These are phyloP conservation scores for Hypholoma fasciculare DNA, from an alignment of 768 basidiomycete species.

Conservation along the genomic window DNA sequence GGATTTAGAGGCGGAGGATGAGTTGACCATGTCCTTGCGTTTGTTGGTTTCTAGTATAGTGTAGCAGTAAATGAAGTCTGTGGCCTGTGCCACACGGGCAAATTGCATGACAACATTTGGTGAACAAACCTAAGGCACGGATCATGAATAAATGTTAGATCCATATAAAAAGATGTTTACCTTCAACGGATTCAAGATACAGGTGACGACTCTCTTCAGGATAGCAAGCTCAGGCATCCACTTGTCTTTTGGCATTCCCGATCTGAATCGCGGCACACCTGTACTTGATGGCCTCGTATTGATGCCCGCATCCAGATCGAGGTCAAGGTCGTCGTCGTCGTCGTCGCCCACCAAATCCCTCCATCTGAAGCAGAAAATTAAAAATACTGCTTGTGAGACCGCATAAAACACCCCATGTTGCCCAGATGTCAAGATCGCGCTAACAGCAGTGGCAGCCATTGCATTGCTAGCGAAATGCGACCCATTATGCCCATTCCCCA, in stretches of 20 bases:
- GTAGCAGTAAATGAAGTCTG: slow-evolving; percentile 92
- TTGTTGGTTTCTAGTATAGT: slow-evolving; percentile 89
- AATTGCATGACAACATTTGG: slow-evolving; percentile 91
- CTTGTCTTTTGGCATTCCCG: slow-evolving; percentile 42
- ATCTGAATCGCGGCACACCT: not conserved
- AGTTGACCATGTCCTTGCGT: slow-evolving; percentile 53
- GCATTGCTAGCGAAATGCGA: slow-evolving; percentile 2
- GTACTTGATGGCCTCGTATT: not conserved
- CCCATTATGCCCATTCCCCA: slow-evolving; percentile 4
- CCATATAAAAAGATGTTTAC: slow-evolving; percentile 35
- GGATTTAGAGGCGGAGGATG: slow-evolving; percentile 16
- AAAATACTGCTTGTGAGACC: slow-evolving; percentile 86
- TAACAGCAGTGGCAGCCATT: slow-evolving; percentile 13
- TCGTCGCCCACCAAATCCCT: slow-evolving; percentile 70
- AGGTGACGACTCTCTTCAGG: slow-evolving; percentile 77
- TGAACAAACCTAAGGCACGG: slow-evolving; percentile 70
- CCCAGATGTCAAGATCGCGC: slow-evolving; percentile 26
- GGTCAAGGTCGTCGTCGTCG: slow-evolving; percentile 42
- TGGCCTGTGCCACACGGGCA: slow-evolving; percentile 87
- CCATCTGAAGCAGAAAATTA: slow-evolving; percentile 99
- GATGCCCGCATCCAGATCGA: slow-evolving; percentile 12
- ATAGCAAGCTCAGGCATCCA: slow-evolving; percentile 87
- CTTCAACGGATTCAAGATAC: slow-evolving; percentile 88
- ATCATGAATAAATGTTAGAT: not conserved
- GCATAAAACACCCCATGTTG: slow-evolving; percentile 87